Evolutionary conservation across 305 asterid genomes (phyloP), one percentile per base, ranked within the genome.

Genomic region (Withania somnifera): DNA sequence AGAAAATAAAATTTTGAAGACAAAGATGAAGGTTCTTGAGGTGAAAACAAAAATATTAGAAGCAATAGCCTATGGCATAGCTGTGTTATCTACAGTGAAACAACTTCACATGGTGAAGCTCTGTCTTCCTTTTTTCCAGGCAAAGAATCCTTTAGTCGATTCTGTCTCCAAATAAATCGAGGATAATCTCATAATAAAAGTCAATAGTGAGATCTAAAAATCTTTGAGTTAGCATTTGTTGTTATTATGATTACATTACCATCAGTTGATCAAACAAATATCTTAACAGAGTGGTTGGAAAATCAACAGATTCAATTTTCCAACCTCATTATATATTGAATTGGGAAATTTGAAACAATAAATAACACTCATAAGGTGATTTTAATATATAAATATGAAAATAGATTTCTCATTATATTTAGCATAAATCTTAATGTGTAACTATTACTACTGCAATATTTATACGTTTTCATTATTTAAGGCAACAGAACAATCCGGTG

Each of bases 71-170:
- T 90, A 84, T 26, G 97, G 96, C 30, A 83, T 85, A 7, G 92
- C 92, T 30, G 80, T 89, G 73, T 82, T 95, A 84, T 93, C 97
- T 9, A 75, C 90, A 32, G 28, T 28, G 6, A 89, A 89, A 83
- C 95, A 97, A 54, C 88, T 87, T 40, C 85, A 85, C 75, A 84
- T 91, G 90, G 91, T 91, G 60, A 89, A 87, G 69, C 61, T 87
- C 20, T 95, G 99, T 98, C 93, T 95, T 73, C 97, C 97, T 2
- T 92, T 89, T 81, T 88, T 83, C 28, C 84, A 95, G 76, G 15
- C 53, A 3, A 78, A 89, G 86, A 92, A 90, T 89, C 85, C 88
- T 75, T 85, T 87, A 32, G 77, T 89, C 3, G 97, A 91, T 82
- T 83, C 88, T n/a, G 66, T 85, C 24, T 6, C 83, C 32, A 60